Conservation (phyloP, 306 rosid species). For the Boehmeria nivea region DNA sequence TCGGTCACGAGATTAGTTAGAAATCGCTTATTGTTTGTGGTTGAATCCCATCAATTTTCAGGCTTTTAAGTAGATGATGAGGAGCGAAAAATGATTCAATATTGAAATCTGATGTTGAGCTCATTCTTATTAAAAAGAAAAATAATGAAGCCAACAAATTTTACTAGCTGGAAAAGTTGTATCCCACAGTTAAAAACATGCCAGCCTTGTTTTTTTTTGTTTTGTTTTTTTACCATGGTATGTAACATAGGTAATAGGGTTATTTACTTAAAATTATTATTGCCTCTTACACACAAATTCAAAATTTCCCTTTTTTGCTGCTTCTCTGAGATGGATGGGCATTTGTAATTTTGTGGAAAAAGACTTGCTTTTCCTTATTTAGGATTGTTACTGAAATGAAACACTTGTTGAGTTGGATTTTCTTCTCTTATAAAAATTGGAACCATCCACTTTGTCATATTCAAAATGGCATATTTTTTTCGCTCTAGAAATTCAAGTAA, state of each 20-base stretch:
- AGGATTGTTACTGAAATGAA: too few relatives aligned
- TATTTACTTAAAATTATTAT: neutral
- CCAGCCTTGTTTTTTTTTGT: neutral
- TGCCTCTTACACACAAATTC: neutral
- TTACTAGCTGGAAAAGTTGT: slow-evolving; percentile 4
- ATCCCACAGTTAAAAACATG: neutral
- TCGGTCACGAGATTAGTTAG: slow-evolving; percentile 31
- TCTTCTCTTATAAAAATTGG: too few relatives aligned
- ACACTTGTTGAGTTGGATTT: too few relatives aligned
- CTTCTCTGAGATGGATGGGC: slow-evolving; percentile 27
- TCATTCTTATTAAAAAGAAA: neutral
- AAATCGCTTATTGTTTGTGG: slow-evolving; percentile 21
- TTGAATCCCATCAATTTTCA: slow-evolving; percentile 25
- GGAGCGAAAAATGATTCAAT: slow-evolving; percentile 21
- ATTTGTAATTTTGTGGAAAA: slow-evolving; percentile 1
- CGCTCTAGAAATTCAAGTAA: too few relatives aligned
- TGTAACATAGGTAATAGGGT: slow-evolving; percentile 31
- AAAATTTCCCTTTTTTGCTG: slow-evolving; percentile 22
- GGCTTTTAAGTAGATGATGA: slow-evolving; percentile 15
- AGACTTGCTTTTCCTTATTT: too few relatives aligned
- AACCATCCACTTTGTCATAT: too few relatives aligned
- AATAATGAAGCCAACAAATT: slow-evolving; percentile 9
- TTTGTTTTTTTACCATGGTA: slow-evolving; percentile 10
- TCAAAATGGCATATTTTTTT: too few relatives aligned
- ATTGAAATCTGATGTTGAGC: slow-evolving; percentile 17